A percentile compares a stretch with the other conserved stretches of the same genome.
Conservation (phyloP, 768 basidiomycete species). For the Butyriboletus loyo region DNA sequence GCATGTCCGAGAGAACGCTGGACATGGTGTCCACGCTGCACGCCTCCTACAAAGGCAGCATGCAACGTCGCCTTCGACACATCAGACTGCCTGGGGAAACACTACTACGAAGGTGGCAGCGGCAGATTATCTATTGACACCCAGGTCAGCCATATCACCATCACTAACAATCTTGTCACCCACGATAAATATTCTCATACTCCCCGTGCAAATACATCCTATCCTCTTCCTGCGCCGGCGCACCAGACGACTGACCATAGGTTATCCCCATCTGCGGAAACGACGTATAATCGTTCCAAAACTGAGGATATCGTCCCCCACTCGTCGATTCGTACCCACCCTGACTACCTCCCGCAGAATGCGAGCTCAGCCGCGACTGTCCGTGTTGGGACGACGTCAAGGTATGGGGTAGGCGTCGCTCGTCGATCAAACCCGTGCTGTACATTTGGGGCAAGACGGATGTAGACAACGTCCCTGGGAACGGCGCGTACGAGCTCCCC, state of each 20-base stretch:
- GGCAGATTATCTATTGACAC: conserved; percentile 7
- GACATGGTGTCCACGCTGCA: neutral
- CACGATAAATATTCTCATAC: conserved; percentile 29
- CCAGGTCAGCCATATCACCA: neutral
- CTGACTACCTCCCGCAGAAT: conserved; percentile 10
- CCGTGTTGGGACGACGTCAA: conserved; percentile 18
- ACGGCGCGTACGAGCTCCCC: conserved; percentile 32
- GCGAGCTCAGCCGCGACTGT: conserved; percentile 14
- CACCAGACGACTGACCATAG: conserved; percentile 27
- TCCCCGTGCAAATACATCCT: conserved; percentile 24
- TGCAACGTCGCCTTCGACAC: neutral
- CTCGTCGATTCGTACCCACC: conserved; percentile 20
- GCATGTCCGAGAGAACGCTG: neutral
- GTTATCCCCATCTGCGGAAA: conserved; percentile 47
- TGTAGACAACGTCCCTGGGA: conserved; percentile 55
- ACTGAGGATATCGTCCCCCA: conserved; percentile 45
- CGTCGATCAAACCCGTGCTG: conserved; percentile 67
- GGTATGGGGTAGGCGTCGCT: conserved; percentile 31
- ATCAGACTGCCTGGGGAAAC: neutral
- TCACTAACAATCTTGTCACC: conserved; percentile 2
- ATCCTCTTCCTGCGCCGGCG: conserved; percentile 15
- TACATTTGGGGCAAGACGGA: conserved; percentile 73
- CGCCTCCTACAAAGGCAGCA: neutral
- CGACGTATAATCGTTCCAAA: conserved; percentile 54
- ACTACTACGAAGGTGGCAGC: conserved; percentile 8